These are phyloP conservation scores for Quercus suber DNA, from an alignment of 306 rosid genomes.

Conservation along the genomic window DNA sequence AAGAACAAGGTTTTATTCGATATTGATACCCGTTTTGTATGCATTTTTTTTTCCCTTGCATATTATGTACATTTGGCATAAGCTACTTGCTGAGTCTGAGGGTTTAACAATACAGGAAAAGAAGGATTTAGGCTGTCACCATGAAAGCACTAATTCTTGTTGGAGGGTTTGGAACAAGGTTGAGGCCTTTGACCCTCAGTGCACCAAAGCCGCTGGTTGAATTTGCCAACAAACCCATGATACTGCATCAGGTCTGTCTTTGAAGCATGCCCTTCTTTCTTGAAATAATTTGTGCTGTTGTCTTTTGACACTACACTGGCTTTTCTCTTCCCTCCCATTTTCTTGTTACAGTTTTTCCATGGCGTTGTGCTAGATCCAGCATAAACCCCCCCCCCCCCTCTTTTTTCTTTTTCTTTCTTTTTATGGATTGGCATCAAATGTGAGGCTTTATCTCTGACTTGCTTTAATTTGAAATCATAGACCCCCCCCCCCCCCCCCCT, in stretches of 20 bases:
- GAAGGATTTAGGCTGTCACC: background rate
- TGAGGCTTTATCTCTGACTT: background rate
- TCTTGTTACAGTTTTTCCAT: too few species aligned
- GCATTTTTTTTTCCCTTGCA: background rate
- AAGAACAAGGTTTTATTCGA: background rate
- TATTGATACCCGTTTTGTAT: background rate
- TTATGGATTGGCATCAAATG: background rate
- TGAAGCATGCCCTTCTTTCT: background rate
- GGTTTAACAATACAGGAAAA: constrained; percentile 7
- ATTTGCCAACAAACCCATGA: constrained; percentile 33
- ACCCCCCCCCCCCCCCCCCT: background rate
- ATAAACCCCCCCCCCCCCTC: background rate
- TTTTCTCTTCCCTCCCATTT: background rate
- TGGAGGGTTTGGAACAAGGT: constrained; percentile 24
- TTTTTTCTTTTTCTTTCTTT: background rate
- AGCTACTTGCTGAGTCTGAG: background rate
- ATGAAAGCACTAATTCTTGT: constrained; percentile 32
- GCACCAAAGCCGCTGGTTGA: constrained; percentile 29
- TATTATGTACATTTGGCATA: background rate
- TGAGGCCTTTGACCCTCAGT: constrained; percentile 27
- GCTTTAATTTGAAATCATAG: background rate
- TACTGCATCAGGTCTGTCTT: constrained; percentile 24
- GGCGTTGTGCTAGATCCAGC: too few species aligned
- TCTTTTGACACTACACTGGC: background rate
- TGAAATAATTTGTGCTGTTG: background rate